These are phyloP conservation scores for Lindgomyces ingoldianus DNA, from an alignment of 495 filamentous ascomycete genomes.

Conservation along the genomic window DNA sequence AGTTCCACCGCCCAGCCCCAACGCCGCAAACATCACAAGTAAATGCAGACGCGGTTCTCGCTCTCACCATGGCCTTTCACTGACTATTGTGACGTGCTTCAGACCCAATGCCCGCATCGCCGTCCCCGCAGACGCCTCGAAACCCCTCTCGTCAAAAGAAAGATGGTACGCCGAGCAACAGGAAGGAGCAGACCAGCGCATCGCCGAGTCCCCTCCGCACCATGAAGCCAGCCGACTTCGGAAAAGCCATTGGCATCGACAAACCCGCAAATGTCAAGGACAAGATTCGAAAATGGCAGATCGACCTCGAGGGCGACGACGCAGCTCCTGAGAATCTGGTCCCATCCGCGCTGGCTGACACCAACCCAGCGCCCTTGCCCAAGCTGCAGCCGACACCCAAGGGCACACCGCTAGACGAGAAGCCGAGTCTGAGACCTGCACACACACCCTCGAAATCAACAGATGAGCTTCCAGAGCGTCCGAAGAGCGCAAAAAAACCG, in stretches of 20 bases:
- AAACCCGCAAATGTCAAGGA: constrained; percentile 35
- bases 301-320: constrained; percentile 31
- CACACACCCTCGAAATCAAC: constrained; percentile 12
- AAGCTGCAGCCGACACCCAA: constrained; percentile 8
- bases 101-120: constrained; percentile 24
- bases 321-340: constrained; percentile 28
- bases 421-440: constrained; percentile 4
- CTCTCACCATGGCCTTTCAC: constrained; percentile 7
- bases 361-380: constrained; percentile 5
- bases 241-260: constrained; percentile 37
- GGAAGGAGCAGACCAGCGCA: constrained; percentile 17
- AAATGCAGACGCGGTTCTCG: not conserved
- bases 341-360: constrained; percentile 2
- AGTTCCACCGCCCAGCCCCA: not conserved
- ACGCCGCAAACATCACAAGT: not conserved
- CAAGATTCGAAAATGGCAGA: constrained; percentile 42
- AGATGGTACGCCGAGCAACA: constrained; percentile 24
- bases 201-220: not conserved
- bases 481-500: constrained; percentile 36
- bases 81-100: constrained; percentile 4
- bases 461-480: constrained; percentile 19
- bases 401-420: constrained; percentile 10
- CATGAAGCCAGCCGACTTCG: constrained; percentile 35
- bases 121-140: constrained; percentile 12
- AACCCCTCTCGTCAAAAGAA: constrained; percentile 18